Evolutionary conservation across 2,329 filamentous ascomycete genomes (phyloP).

Genomic region (Fusarium cyanostomum): DNA sequence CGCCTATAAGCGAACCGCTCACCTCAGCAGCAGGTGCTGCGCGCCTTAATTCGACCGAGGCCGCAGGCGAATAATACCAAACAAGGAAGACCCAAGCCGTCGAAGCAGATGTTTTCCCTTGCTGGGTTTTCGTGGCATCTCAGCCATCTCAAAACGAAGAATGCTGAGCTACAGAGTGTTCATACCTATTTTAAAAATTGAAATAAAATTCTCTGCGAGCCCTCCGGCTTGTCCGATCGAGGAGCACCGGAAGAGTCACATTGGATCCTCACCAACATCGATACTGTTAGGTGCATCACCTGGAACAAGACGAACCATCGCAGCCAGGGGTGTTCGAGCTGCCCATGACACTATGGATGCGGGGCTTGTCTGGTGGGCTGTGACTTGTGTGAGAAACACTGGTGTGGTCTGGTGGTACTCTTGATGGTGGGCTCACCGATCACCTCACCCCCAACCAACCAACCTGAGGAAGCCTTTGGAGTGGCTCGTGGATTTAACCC

Average conservation of each 20-base stretch:
- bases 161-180: slow-evolving; percentile 16
- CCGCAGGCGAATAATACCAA: slow-evolving; percentile 24
- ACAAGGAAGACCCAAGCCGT: slow-evolving; percentile 27
- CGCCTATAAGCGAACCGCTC: slow-evolving; percentile 18
- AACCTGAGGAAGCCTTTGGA: slow-evolving; percentile 17
- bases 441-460: slow-evolving; percentile 40
- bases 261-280: slow-evolving; percentile 13
- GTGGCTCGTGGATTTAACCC: slow-evolving; percentile 19
- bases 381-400: slow-evolving; percentile 16
- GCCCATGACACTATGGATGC: slow-evolving; percentile 17
- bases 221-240: slow-evolving; percentile 26
- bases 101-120: slow-evolving; percentile 18
- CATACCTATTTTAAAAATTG: neutral
- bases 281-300: slow-evolving; percentile 16
- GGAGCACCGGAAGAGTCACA: slow-evolving; percentile 19
- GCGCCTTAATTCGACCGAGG: slow-evolving; percentile 25
- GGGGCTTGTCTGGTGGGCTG: slow-evolving; percentile 19
- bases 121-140: slow-evolving; percentile 16
- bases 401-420: slow-evolving; percentile 30
- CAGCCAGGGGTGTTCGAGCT: slow-evolving; percentile 32
- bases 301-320: slow-evolving; percentile 33
- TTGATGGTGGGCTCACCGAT: slow-evolving; percentile 41
- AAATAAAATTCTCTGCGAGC: neutral
- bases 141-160: slow-evolving; percentile 14
- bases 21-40: slow-evolving; percentile 19